Evolutionary conservation across 352 stramenopile species (phyloP).

Genomic region (Globisporangium okanoganense): DNA sequence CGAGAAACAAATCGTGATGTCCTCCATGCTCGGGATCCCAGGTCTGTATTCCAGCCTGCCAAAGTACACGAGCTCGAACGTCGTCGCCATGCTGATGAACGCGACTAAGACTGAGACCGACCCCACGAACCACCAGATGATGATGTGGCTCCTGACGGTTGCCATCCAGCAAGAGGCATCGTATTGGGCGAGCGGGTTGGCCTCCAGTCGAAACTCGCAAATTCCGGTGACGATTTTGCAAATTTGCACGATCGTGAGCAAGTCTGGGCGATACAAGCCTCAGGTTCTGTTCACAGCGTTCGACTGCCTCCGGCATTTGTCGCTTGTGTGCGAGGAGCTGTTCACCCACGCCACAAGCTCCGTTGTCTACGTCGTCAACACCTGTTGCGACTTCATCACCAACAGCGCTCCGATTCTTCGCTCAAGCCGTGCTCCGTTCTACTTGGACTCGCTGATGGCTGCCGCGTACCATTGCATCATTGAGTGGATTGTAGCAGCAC

Average conservation of each 20-base stretch:
- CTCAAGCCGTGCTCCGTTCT: conserved; percentile 72
- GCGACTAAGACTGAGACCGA: conserved; percentile 79
- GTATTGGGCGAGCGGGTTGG: conserved; percentile 75
- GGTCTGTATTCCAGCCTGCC: conserved; percentile 78
- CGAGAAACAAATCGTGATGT: conserved; percentile 59
- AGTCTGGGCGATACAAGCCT: conserved; percentile 77
- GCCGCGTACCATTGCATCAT: conserved; percentile 79
- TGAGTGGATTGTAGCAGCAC: conserved; percentile 78
- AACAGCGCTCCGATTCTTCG: conserved; percentile 68
- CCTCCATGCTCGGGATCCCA: conserved; percentile 59
- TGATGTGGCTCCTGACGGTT: conserved; percentile 84
- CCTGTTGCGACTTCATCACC: conserved; percentile 84
- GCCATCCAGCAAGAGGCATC: conserved; percentile 85
- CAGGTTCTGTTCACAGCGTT: conserved; percentile 84
- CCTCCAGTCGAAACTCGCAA: conserved; percentile 81
- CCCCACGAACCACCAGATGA: conserved; percentile 88
- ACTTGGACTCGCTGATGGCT: conserved; percentile 80
- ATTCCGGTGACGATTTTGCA: conserved; percentile 81
- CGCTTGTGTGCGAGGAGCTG: conserved; percentile 70
- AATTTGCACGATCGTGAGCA: conserved; percentile 82
- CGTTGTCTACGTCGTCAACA: conserved; percentile 78
- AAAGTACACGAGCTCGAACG: conserved; percentile 83
- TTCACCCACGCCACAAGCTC: conserved; percentile 75
- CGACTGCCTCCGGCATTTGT: conserved; percentile 80
- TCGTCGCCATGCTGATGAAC: conserved; percentile 79